Evolutionary conservation across 108 stramenopile species (phyloP).

Genomic region (Fragilariopsis cylindrus): DNA sequence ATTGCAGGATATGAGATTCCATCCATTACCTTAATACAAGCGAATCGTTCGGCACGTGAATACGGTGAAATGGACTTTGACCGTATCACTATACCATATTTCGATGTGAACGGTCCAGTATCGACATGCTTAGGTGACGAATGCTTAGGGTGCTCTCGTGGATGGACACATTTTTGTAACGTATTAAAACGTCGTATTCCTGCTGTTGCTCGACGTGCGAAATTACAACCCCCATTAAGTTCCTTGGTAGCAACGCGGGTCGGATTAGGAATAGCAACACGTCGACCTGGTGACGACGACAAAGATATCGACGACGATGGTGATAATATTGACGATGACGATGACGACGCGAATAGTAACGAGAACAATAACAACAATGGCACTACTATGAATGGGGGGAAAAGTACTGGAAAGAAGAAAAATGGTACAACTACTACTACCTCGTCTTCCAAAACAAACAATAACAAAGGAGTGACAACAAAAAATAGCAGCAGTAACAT

Average conservation of each 20-base stretch:
- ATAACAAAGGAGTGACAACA: neutral
- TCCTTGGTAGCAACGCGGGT: constrained; percentile 76
- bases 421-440: neutral
- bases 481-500: constrained; percentile 17
- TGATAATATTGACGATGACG: neutral
- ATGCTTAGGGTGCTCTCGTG: constrained; percentile 77
- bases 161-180: constrained; percentile 84
- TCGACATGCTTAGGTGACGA: constrained; percentile 84
- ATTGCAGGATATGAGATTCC: constrained; percentile 77
- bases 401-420: neutral
- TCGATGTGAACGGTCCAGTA: constrained; percentile 76
- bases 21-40: constrained; percentile 68
- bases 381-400: too few species aligned
- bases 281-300: constrained; percentile 2
- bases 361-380: neutral
- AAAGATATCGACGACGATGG: constrained; percentile 24
- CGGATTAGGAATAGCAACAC: constrained; percentile 64
- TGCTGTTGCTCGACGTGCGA: constrained; percentile 64
- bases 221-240: constrained; percentile 73
- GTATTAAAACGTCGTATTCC: constrained; percentile 69
- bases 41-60: constrained; percentile 44
- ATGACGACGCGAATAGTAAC: constrained; percentile 8
- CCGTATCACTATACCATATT: constrained; percentile 59
- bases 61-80: constrained; percentile 35
- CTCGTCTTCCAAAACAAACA: neutral